Base-by-base conservation (phyloP, 805 yeast genomes). In the Candida dendrica region DNA sequence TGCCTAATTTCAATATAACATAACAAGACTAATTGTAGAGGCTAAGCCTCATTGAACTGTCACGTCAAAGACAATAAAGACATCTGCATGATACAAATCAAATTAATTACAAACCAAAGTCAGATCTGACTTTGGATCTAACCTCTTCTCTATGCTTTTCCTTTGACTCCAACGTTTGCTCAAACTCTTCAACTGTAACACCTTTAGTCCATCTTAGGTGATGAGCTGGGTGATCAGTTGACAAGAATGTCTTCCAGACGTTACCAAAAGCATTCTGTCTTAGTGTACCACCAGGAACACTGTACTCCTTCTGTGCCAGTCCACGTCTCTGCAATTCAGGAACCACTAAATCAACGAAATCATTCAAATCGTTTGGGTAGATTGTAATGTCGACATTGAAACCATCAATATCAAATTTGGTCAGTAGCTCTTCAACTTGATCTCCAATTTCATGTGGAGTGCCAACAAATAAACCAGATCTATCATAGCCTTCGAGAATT, bases 341-440 rank as follows among this genome's bases (percentile, higher is more conserved):
- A 19, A 68, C 24, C 36, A 68, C 50, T 20, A 50, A 45, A 17
- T 68, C 63, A 16, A 66, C 65, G 17, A 68, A 44, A 16, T 69
- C 72, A 46, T 66, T 66, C 42, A 63, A 64, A 9, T 63, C 47
- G 7, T 61, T 64, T 17, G 74, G 74, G 8, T 54, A 46, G 10
- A 62, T 48, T 4, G 69, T 60, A 46, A 66, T 58, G 4, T 65
- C 61, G 33, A 69, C 53, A 42, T 69, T 69, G 49, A 69, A 70
- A 2, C 74, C 74, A 44, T 69, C 74, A 16, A 68, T 60, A 36
- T 60, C 68, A 9, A 66, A 58, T 13, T 56, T 52, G 15, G 64
- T 67, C 7, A 65, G 64, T 71, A 70, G 67, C 41, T 55, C 46
- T 44, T 66, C 68, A 29, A 68, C 54, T 38, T 61, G 61, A 45